Conservation (phyloP, 257 asterid species). For the Salvia hispanica region DNA sequence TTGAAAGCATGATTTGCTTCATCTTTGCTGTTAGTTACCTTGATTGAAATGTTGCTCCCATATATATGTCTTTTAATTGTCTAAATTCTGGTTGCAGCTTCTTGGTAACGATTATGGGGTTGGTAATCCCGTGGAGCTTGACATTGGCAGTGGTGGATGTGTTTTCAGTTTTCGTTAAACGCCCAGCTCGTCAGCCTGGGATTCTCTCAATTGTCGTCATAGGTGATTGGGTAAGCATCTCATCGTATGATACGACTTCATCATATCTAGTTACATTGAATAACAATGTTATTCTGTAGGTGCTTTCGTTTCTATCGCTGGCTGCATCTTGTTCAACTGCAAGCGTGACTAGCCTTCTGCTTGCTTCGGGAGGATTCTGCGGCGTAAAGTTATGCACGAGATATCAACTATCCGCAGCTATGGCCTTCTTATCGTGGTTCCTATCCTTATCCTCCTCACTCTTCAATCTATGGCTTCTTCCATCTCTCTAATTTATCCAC, state of each 20-base stretch:
- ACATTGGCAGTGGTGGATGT: constrained; percentile 79
- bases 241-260: not conserved
- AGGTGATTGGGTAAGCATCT: constrained; percentile 77
- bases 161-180: constrained; percentile 60
- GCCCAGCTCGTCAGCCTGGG: constrained; percentile 63
- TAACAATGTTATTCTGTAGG: constrained; percentile 35
- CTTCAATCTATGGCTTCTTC: constrained; percentile 86
- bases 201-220: constrained; percentile 57
- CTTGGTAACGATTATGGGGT: constrained; percentile 84
- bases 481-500: constrained; percentile 46
- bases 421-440: constrained; percentile 93
- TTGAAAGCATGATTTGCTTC: not conserved
- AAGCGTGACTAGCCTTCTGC: constrained; percentile 64
- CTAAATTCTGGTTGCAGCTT: constrained; percentile 46
- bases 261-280: too few species aligned
- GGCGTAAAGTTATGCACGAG: constrained; percentile 59
- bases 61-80: not conserved
- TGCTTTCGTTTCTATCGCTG: constrained; percentile 67
- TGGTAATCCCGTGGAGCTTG: constrained; percentile 91
- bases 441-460: constrained; percentile 74
- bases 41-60: not conserved
- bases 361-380: constrained; percentile 59
- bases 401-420: constrained; percentile 79
- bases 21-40: constrained; percentile 23
- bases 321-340: constrained; percentile 91